phyloP scores from a whole-genome alignment of 2,329 filamentous ascomycete genomes.

The Exophiala oligosperma region DNA sequence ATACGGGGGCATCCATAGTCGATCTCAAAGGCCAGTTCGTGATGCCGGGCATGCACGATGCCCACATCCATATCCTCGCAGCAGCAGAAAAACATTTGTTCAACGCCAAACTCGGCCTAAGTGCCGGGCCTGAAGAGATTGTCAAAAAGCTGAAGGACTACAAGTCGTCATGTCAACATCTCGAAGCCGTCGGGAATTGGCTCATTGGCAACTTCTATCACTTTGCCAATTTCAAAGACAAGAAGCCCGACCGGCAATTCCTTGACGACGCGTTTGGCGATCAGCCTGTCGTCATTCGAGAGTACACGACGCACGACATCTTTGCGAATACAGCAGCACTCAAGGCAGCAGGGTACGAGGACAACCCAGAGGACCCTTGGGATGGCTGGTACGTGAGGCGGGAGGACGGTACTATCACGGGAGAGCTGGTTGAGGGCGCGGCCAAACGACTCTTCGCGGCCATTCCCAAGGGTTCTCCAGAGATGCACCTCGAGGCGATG shows the following conservation, averaged over 20 bases:
- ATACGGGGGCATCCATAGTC: conserved; percentile 24
- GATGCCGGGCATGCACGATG: conserved; percentile 42
- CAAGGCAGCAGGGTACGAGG: conserved; percentile 12
- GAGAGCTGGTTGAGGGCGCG: conserved; percentile 16
- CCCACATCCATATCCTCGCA: conserved; percentile 35
- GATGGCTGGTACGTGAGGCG: conserved; percentile 15
- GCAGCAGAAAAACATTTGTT: conserved; percentile 13
- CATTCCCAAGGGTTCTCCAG: conserved; percentile 10
- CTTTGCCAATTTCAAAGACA: conserved; percentile 8
- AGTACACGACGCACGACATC: conserved; percentile 14
- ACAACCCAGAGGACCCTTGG: conserved; percentile 12
- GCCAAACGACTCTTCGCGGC: conserved; percentile 6
- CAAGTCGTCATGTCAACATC: conserved; percentile 9
- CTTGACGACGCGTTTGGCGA: conserved; percentile 17
- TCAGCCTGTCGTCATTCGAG: conserved; percentile 17
- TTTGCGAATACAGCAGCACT: conserved; percentile 17
- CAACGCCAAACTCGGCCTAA: conserved; percentile 11
- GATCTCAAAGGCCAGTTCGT: conserved; percentile 34
- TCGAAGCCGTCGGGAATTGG: conserved; percentile 15
- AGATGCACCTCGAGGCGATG: conserved; percentile 21
- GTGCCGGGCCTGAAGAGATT: conserved; percentile 7
- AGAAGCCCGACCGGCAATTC: conserved; percentile 16
- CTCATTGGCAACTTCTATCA: conserved; percentile 20
- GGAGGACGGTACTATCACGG: conserved; percentile 17
- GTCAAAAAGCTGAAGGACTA: conserved; percentile 9